A percentile compares a stretch with the other conserved stretches of the same genome.
These are phyloP conservation scores for Fusarium tjaetaba DNA, from an alignment of 2,329 filamentous ascomycete species.

Conservation along the genomic window DNA sequence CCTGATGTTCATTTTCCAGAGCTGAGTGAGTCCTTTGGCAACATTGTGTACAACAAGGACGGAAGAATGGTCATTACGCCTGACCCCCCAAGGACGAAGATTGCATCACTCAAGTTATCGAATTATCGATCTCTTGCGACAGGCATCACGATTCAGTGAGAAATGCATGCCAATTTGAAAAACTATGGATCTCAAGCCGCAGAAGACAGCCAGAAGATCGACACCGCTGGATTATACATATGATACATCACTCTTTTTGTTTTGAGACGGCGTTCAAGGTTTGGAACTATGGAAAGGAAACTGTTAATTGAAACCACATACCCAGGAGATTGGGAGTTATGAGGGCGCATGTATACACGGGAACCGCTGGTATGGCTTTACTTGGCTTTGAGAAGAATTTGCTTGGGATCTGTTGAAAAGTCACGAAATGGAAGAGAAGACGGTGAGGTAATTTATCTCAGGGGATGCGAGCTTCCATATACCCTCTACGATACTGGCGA, in stretches of 20 bases:
- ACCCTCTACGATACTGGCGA: slow-evolving; percentile 35
- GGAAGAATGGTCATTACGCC: slow-evolving; percentile 66
- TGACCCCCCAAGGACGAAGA: slow-evolving; percentile 62
- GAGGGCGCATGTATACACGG: slow-evolving; percentile 40
- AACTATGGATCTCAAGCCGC: not conserved
- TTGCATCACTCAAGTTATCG: slow-evolving; percentile 65
- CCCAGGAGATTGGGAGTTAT: slow-evolving; percentile 42
- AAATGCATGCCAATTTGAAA: not conserved
- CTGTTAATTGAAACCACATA: slow-evolving; percentile 43
- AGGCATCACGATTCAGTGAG: slow-evolving; percentile 51
- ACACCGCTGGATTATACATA: not conserved
- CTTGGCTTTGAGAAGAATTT: slow-evolving; percentile 27
- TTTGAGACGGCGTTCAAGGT: slow-evolving; percentile 37
- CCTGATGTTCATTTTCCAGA: slow-evolving; percentile 69
- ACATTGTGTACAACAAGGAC: slow-evolving; percentile 67
- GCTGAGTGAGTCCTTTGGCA: slow-evolving; percentile 71
- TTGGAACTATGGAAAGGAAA: slow-evolving; percentile 19
- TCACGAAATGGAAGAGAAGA: slow-evolving; percentile 16
- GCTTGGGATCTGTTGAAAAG: slow-evolving; percentile 29
- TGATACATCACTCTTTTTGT: slow-evolving; percentile 15
- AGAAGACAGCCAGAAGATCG: not conserved
- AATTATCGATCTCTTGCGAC: slow-evolving; percentile 64
- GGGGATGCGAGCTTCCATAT: slow-evolving; percentile 32
- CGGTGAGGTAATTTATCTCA: slow-evolving; percentile 11
- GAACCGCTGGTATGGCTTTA: slow-evolving; percentile 18